Evolutionary conservation across 345 rosid genomes (phyloP).

Genomic region (Gossypium herbaceum): DNA sequence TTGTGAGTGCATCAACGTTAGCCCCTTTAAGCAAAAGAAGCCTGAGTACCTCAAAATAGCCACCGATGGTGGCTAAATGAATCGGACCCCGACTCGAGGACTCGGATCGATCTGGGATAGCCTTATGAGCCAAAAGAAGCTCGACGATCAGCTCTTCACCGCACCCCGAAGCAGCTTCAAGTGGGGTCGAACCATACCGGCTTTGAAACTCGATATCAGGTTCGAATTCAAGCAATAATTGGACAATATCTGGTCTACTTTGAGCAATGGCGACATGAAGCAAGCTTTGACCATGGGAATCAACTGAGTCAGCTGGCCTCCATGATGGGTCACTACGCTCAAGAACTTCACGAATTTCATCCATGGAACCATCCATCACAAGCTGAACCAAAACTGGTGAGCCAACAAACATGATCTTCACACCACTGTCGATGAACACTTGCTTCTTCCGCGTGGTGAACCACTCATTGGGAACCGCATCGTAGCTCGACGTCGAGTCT

Average conservation of each 20-base stretch:
- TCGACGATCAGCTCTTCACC: constrained; percentile 56
- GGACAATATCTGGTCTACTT: constrained; percentile 48
- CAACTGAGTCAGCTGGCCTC: constrained; percentile 42
- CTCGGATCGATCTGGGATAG: constrained; percentile 41
- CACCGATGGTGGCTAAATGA: constrained; percentile 42
- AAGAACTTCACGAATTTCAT: constrained; percentile 53
- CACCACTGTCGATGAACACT: constrained; percentile 54
- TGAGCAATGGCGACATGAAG: constrained; percentile 53
- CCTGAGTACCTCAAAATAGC: constrained; percentile 45
- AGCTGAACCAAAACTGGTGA: constrained; percentile 44
- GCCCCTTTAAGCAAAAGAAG: constrained; percentile 55
- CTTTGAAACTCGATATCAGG: constrained; percentile 39
- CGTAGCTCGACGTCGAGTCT: constrained; percentile 32
- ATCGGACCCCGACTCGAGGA: constrained; percentile 44
- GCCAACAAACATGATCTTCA: constrained; percentile 56
- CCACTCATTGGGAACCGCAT: constrained; percentile 54
- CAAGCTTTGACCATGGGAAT: constrained; percentile 39
- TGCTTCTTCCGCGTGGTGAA: constrained; percentile 61
- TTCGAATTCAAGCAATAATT: constrained; percentile 51
- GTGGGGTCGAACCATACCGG: constrained; percentile 39
- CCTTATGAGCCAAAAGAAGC: constrained; percentile 47
- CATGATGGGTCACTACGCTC: constrained; percentile 46
- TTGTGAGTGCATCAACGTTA: constrained; percentile 34
- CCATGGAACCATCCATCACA: constrained; percentile 48
- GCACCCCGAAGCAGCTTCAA: constrained; percentile 45